Evolutionary conservation across 2,329 filamentous ascomycete species (phyloP), one percentile per base, ranked within the genome.

Genomic region (Cladosporium sp.): DNA sequence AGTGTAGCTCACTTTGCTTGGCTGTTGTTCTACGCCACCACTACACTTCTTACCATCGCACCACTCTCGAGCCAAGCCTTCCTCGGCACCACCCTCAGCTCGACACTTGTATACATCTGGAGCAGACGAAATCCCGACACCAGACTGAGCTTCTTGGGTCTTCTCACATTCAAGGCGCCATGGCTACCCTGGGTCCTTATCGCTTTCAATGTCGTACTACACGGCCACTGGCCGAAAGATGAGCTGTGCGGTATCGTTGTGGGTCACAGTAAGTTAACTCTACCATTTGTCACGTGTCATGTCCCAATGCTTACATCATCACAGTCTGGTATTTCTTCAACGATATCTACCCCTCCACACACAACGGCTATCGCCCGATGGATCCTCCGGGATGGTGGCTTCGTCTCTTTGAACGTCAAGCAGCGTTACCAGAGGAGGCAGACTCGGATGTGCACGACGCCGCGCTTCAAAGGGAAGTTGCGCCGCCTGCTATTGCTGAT

Each of bases 91-190:
- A 90, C 93, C 1, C 82, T 99, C 14, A 95, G 90, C 3, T 96
- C 91, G 51, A 96, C 90, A 5, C 81, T 99, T 61, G 93, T 97
- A 59, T 99, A 99, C 74, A 97, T 99, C 69, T 99, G 94, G 94
- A 94, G 92, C 63, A 84, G 94, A 55, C 87, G 93, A 59, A 97
- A 99, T 72, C 93, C 94, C 0, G 90, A 97, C 63, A 95, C 92
- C 0, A 82, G 90, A 59, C 81, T 99, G 14, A 96, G 90, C 64
- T 80, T 74, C 51, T 77, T 99, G 4, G 94, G 94, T 0, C 73
- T 99, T 50, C 76, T 97, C 42, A 89, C 94, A 1, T 97, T 99
- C 75, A 91, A 89, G 5, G 94, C 94, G 20, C 94, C 94, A 0
- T 97, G 95, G 74, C 79, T 99, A 47, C 94, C 94, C 0, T 97